phyloP scores from a whole-genome alignment of 805 yeast genomes.

The Teunomyces gatunensis region DNA sequence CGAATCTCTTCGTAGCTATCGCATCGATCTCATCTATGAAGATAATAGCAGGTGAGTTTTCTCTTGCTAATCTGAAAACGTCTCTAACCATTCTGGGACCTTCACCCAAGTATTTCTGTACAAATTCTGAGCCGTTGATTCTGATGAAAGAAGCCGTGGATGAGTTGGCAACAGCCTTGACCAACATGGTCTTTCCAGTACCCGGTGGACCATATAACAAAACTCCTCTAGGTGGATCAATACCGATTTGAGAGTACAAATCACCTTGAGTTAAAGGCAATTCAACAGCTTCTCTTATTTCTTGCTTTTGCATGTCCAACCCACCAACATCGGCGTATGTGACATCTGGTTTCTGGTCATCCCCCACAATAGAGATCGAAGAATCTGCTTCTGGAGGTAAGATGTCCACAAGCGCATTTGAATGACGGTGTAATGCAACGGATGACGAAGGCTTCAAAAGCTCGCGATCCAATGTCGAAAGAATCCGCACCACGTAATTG shows the following conservation, averaged over 20 bases:
- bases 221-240: slow-evolving; percentile 98
- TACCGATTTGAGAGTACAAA: slow-evolving; percentile 94
- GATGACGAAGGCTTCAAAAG: slow-evolving; percentile 90
- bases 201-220: slow-evolving; percentile 99
- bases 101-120: slow-evolving; percentile 96
- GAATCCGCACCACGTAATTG: slow-evolving; percentile 91
- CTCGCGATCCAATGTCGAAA: slow-evolving; percentile 93
- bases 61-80: slow-evolving; percentile 95
- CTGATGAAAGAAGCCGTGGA: slow-evolving; percentile 95
- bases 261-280: slow-evolving; percentile 95
- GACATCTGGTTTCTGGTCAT: slow-evolving; percentile 87
- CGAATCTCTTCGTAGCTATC: slow-evolving; percentile 97
- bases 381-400: slow-evolving; percentile 99
- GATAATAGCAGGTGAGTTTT: slow-evolving; percentile 94
- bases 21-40: slow-evolving; percentile 99
- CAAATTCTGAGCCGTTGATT: slow-evolving; percentile 97
- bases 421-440: slow-evolving; percentile 97
- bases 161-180: slow-evolving; percentile 96
- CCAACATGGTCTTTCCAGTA: slow-evolving; percentile 98
- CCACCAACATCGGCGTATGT: slow-evolving; percentile 99
- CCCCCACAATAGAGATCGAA: slow-evolving; percentile 90
- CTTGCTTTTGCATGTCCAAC: slow-evolving; percentile 98
- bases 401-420: slow-evolving; percentile 95
- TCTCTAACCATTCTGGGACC: slow-evolving; percentile 99
- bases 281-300: slow-evolving; percentile 97